phyloP scores from a whole-genome alignment of 306 rosid genomes.

The Ammopiptanthus mongolicus region DNA sequence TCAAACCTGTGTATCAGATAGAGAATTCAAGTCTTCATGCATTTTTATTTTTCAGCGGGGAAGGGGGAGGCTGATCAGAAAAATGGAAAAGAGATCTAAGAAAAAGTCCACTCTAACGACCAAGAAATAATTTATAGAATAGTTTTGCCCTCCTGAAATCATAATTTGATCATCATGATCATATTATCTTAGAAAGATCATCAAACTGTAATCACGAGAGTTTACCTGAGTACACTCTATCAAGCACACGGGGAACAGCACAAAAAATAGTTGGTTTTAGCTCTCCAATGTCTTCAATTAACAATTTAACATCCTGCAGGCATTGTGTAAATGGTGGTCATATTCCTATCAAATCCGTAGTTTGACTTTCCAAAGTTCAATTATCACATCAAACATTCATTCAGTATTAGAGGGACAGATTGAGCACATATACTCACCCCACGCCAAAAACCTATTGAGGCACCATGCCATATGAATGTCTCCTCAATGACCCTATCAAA shows the following conservation, averaged over 20 bases:
- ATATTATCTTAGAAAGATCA: background rate
- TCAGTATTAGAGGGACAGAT: background rate
- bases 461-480: constrained; percentile 80
- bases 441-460: constrained; percentile 96
- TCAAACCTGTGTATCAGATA: constrained; percentile 60
- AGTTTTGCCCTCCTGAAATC: constrained; percentile 12
- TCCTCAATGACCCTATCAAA: constrained; percentile 97
- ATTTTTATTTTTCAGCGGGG: background rate
- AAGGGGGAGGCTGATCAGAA: background rate
- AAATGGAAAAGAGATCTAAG: background rate
- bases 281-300: constrained; percentile 83
- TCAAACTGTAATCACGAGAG: background rate
- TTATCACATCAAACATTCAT: constrained; percentile 11
- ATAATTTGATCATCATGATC: constrained; percentile 7
- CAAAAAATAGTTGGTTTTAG: constrained; percentile 88
- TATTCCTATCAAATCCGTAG: background rate
- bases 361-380: background rate
- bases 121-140: constrained; percentile 12
- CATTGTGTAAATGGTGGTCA: constrained; percentile 8
- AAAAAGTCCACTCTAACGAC: background rate
- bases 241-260: constrained; percentile 98
- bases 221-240: constrained; percentile 77
- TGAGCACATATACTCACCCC: constrained; percentile 60
- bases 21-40: constrained; percentile 8
- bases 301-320: constrained; percentile 85